These are phyloP conservation scores for Tetrapisispora nanseiensis DNA, from an alignment of 805 yeast species.

Conservation along the genomic window DNA sequence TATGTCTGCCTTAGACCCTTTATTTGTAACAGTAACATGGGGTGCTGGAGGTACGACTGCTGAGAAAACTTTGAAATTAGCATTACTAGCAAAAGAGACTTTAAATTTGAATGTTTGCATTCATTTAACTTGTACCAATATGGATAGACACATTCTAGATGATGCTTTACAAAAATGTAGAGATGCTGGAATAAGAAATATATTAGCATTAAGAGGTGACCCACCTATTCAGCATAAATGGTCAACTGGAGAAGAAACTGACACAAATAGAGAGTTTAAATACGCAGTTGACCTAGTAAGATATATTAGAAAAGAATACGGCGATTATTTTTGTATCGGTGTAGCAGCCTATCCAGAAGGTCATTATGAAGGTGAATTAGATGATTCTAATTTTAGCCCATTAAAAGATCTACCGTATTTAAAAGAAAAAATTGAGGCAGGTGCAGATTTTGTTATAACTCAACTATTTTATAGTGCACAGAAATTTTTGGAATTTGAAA, in stretches of 20 bases:
- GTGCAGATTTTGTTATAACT: conserved; percentile 88
- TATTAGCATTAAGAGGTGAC: conserved; percentile 90
- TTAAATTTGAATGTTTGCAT: conserved; percentile 82
- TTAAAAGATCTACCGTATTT: conserved; percentile 65
- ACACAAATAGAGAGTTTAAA: conserved; percentile 51
- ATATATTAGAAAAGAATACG: conserved; percentile 62
- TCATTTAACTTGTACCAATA: conserved; percentile 94
- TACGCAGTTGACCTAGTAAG: conserved; percentile 80
- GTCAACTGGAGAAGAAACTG: conserved; percentile 26
- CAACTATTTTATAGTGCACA: conserved; percentile 86
- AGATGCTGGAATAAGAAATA: conserved; percentile 71
- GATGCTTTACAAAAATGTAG: conserved; percentile 66
- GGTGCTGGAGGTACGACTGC: conserved; percentile 97
- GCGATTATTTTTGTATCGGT: conserved; percentile 82
- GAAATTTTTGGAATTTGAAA: conserved; percentile 60
- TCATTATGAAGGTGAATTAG: conserved; percentile 75
- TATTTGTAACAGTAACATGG: conserved; percentile 92
- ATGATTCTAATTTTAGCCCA: conserved; percentile 53
- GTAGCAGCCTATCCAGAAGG: conserved; percentile 99
- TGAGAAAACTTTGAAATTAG: conserved; percentile 75
- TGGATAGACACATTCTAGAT: conserved; percentile 67
- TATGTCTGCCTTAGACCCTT: conserved; percentile 79
- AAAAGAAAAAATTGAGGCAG: conserved; percentile 80
- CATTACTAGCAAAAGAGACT: conserved; percentile 63
- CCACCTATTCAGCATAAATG: conserved; percentile 61